Percentiles rank a stretch among this genome's conserved stretches.
Conservation (phyloP, 352 stramenopile genomes). For the Aphanomyces astaci region DNA sequence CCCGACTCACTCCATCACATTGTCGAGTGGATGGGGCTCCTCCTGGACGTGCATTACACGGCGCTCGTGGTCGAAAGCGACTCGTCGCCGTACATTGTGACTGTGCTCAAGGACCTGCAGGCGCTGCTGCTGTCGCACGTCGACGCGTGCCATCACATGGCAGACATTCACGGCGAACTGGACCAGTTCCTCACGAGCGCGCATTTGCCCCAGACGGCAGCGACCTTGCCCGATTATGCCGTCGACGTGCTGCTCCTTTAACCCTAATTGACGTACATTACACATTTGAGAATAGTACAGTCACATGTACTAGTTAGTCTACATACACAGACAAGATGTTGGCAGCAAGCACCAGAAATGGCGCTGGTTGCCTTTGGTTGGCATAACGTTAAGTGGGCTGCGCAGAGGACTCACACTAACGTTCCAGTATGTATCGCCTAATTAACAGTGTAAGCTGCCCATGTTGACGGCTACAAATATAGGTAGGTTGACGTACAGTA, state of each 20-base stretch:
- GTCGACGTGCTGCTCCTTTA: constrained; percentile 15
- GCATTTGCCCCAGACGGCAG: constrained; percentile 31
- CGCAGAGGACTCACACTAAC: too few species aligned
- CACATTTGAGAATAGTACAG: too few species aligned
- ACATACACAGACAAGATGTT: too few species aligned
- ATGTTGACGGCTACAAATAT: too few species aligned
- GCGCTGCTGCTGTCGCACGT: constrained; percentile 51
- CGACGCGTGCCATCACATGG: constrained; percentile 44
- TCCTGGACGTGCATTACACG: constrained; percentile 66
- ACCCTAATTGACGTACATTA: neutral
- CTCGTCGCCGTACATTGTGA: constrained; percentile 34
- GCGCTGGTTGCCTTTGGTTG: too few species aligned
- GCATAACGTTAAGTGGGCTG: too few species aligned
- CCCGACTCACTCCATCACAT: constrained; percentile 27
- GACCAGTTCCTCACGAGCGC: constrained; percentile 73
- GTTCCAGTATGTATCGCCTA: too few species aligned
- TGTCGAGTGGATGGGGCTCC: constrained; percentile 58
- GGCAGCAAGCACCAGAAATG: too few species aligned
- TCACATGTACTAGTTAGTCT: too few species aligned
- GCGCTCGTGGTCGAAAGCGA: constrained; percentile 53
- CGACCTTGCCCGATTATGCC: constrained; percentile 12
- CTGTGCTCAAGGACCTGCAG: constrained; percentile 42
- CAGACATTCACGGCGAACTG: constrained; percentile 61
- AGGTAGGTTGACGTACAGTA: too few species aligned
- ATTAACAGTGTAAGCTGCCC: too few species aligned